A percentile compares a stretch with the other conserved stretches of the same genome.
These are phyloP conservation scores for Umbilicus rupestris DNA, from an alignment of 164 flowering plant genomes.

Conservation along the genomic window DNA sequence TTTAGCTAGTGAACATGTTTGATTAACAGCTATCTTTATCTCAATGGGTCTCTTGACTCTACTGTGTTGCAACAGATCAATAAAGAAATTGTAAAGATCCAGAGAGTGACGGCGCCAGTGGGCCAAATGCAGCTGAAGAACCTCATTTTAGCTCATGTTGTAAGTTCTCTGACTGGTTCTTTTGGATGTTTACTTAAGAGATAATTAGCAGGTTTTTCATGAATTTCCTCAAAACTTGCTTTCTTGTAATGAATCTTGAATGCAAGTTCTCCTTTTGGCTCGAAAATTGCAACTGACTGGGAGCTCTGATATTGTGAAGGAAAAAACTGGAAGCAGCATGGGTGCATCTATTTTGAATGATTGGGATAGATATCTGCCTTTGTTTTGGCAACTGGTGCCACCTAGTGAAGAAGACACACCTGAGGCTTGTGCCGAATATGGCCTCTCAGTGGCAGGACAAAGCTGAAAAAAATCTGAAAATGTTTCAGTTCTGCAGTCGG, in stretches of 20 bases:
- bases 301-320: slow-evolving; percentile 31
- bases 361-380: slow-evolving; percentile 81
- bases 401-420: slow-evolving; percentile 99
- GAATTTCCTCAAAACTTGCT: background rate
- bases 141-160: slow-evolving; percentile 92
- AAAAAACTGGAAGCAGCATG: slow-evolving; percentile 90
- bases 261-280: background rate
- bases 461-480: background rate
- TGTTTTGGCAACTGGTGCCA: slow-evolving; percentile 96
- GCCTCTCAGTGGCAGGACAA: slow-evolving; percentile 4
- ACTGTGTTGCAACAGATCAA: slow-evolving; percentile 42
- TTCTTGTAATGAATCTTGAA: background rate
- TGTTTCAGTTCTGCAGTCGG: background rate
- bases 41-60: background rate
- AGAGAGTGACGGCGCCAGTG: slow-evolving; percentile 80
- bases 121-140: slow-evolving; percentile 91
- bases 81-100: slow-evolving; percentile 90
- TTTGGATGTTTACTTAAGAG: background rate
- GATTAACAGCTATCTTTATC: background rate
- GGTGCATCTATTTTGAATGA: slow-evolving; percentile 69
- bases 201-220: background rate
- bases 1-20: background rate
- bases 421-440: slow-evolving; percentile 72
- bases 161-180: slow-evolving; percentile 30
- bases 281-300: background rate